Evolutionary conservation across 106 monocot species (phyloP).

Genomic region (Acorus calamus): DNA sequence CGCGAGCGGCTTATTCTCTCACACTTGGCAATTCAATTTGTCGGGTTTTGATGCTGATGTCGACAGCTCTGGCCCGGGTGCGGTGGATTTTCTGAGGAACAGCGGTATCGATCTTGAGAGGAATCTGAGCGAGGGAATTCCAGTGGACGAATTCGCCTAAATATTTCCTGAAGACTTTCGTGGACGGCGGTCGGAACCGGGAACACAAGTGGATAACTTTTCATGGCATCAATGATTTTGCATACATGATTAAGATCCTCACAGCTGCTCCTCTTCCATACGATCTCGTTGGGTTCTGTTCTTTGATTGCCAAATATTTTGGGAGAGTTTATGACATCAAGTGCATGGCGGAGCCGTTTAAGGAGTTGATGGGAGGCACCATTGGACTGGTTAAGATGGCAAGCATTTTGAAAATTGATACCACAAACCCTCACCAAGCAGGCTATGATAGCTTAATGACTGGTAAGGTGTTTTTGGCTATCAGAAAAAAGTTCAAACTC

Average conservation of each 20-base stretch:
- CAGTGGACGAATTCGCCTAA: conserved; percentile 19
- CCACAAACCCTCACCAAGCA: no score
- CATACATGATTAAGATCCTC: conserved; percentile 53
- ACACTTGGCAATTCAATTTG: conserved; percentile 58
- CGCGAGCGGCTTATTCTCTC: no score
- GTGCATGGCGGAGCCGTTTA: conserved; percentile 47
- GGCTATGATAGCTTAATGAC: conserved; percentile 62
- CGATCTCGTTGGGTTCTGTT: conserved; percentile 24
- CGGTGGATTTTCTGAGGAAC: conserved; percentile 34
- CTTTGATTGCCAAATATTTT: conserved; percentile 29
- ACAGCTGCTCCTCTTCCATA: conserved; percentile 32
- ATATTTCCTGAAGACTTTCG: conserved; percentile 17
- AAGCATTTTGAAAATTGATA: conserved; percentile 21
- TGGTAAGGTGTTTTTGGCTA: no score
- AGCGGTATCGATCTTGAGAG: conserved; percentile 46
- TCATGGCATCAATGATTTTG: conserved; percentile 71
- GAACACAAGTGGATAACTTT: conserved; percentile 56
- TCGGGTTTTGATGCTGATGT: conserved; percentile 44
- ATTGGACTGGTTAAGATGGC: conserved; percentile 51
- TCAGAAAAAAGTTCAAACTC: no score
- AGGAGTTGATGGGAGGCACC: conserved; percentile 21
- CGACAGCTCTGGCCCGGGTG: conserved; percentile 36
- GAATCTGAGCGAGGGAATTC: conserved; percentile 18
- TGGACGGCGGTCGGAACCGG: conserved; percentile 43
- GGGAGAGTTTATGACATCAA: conserved; percentile 64